Base-by-base conservation (phyloP, 768 basidiomycete genomes). In the Ramaria sp. region DNA sequence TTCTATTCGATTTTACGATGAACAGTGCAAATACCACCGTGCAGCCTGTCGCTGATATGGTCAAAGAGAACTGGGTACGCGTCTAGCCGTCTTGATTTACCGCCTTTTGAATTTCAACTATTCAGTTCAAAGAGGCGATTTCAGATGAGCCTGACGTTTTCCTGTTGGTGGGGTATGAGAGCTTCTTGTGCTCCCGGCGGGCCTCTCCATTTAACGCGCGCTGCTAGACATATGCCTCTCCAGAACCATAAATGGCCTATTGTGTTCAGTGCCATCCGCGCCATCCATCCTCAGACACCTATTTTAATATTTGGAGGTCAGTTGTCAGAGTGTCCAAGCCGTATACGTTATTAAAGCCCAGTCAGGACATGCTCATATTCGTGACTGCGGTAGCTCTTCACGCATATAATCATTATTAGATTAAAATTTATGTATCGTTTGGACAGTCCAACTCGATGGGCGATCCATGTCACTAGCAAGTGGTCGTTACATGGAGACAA, bases 401-500 rank as follows among this genome's bases (percentile, higher is more conserved):
- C 3, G 10, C 34, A 13, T 37, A 2, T 37, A 10, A 33, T 39
- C n/a, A 48, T 39, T 51, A 22, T 53, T 42, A 6, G 19, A 33
- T 46, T 51, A 24, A 31, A 43, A n/a, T 9, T 52, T 6, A 38
- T 52, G 19, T 52, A 4, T 19, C 6, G 53, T 20, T 19, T 31
- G 7, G 31, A 20, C 50, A 82, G 80, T 78, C 22, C 82, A 83
- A 67, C 71, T 82, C 20, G 91, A 92, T 67, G 78, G 76, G 3
- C 76, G 84, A n/a, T 83, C 84, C 0, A 89, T 92, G 74, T 75
- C 84, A 1, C 66, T 93, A 59, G 88, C 91, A 64, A 86, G 88
- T 61, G 88, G 93, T 17, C 75, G 90, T 22, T 95, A 94, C 66
- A 88, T 95, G 85, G 93, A 96, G 71, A 96, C 92, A 10, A 73